These are phyloP conservation scores for Leccinum uliginosum DNA, from an alignment of 768 basidiomycete genomes.

Conservation along the genomic window DNA sequence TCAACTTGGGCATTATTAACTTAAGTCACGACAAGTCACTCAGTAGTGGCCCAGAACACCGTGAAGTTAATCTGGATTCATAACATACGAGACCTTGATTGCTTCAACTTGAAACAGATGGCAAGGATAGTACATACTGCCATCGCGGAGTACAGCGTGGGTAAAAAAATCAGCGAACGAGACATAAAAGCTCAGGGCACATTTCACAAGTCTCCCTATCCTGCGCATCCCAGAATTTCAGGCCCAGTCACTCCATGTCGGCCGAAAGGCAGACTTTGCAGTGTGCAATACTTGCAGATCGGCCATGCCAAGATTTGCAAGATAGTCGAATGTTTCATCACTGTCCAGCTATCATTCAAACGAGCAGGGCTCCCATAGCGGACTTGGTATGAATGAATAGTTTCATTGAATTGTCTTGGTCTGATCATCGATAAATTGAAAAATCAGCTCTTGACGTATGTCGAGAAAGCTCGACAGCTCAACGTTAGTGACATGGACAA, in stretches of 20 bases:
- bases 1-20: no score
- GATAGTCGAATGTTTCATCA: not conserved
- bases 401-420: not conserved
- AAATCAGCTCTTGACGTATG: not conserved
- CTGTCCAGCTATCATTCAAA: not conserved
- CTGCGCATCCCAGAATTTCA: no score
- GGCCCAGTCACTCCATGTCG: not conserved
- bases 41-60: no score
- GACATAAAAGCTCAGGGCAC: not conserved
- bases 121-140: no score
- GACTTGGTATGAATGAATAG: not conserved
- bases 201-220: no score
- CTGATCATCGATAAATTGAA: not conserved
- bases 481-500: not conserved
- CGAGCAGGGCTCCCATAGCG: not conserved
- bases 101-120: no score
- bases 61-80: no score
- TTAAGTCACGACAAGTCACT: no score
- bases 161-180: not conserved
- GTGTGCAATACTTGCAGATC: not conserved
- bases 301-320: not conserved
- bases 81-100: no score
- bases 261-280: not conserved
- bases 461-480: not conserved
- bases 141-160: not conserved